A percentile compares a stretch with the other conserved stretches of the same genome.
These are phyloP conservation scores for Cocos nucifera DNA, from an alignment of 176 grass and related monocot species.

Conservation along the genomic window DNA sequence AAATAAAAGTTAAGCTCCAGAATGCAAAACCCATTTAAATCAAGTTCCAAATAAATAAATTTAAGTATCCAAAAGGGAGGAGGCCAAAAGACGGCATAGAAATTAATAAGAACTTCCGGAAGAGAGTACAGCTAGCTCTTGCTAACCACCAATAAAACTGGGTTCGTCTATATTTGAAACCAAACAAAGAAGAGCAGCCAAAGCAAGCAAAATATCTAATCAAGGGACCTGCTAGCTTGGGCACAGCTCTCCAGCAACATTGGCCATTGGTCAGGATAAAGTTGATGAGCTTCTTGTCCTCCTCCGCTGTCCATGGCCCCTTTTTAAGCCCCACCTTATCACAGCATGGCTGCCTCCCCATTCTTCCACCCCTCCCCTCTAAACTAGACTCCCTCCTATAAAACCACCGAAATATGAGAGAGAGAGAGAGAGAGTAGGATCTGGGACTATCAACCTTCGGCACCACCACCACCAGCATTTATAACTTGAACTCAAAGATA, in stretches of 20 bases:
- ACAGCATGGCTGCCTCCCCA: conserved; percentile 15
- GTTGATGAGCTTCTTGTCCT: conserved; percentile 12
- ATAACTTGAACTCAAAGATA: neutral
- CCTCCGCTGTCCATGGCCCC: conserved; percentile 5
- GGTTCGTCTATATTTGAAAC: neutral
- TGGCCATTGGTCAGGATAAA: conserved; percentile 7
- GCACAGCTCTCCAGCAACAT: conserved; percentile 8
- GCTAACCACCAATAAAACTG: no score
- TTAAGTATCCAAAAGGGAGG: no score
- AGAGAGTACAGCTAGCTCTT: no score
- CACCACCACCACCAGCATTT: neutral
- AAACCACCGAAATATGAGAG: neutral
- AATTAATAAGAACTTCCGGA: no score
- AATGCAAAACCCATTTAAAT: no score
- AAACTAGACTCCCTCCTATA: neutral
- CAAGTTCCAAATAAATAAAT: no score
- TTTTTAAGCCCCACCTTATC: conserved; percentile 5
- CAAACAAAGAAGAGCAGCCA: neutral
- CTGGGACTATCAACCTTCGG: neutral
- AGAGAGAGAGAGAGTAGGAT: neutral
- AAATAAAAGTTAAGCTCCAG: no score
- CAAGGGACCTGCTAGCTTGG: conserved; percentile 1
- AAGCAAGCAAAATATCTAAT: neutral
- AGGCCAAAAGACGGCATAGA: no score
- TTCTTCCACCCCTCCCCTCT: neutral